Conservation (phyloP, 1,284 basidiomycete species). For the Afroboletus lepidellus region DNA sequence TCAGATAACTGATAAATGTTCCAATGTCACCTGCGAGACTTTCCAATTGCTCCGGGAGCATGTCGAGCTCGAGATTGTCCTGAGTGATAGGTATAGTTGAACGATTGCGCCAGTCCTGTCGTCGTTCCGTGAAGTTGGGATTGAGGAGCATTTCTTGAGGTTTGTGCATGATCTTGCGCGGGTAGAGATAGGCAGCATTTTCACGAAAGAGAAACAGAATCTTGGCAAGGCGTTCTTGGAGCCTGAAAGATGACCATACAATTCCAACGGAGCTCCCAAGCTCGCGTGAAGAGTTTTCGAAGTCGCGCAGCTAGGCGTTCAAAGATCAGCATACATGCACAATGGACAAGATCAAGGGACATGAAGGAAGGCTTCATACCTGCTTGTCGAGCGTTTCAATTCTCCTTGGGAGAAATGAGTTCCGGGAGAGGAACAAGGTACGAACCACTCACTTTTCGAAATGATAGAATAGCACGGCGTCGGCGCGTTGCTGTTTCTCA, state of each 20-base stretch:
- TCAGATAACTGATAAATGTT: conserved; percentile 49
- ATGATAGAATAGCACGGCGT: conserved; percentile 21
- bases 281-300: conserved; percentile 26
- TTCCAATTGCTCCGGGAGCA: conserved; percentile 38
- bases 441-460: conserved; percentile 23
- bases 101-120: conserved; percentile 22
- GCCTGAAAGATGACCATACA: not conserved
- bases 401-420: conserved; percentile 17
- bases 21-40: conserved; percentile 47
- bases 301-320: not conserved
- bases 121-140: conserved; percentile 31
- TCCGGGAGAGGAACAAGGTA: not conserved
- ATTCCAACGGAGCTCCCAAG: conserved; percentile 34
- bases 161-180: conserved; percentile 28
- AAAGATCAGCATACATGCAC: not conserved
- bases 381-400: conserved; percentile 34
- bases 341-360: not conserved
- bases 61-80: conserved; percentile 29
- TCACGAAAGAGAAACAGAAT: conserved; percentile 33
- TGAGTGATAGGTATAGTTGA: conserved; percentile 15
- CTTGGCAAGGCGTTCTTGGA: not conserved
- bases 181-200: conserved; percentile 34
- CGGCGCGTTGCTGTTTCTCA: conserved; percentile 26
- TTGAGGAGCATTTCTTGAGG: conserved; percentile 27
- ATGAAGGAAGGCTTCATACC: conserved; percentile 14